Conservation (phyloP, 495 filamentous ascomycete species). For the Pseudotulostoma volvatum region DNA sequence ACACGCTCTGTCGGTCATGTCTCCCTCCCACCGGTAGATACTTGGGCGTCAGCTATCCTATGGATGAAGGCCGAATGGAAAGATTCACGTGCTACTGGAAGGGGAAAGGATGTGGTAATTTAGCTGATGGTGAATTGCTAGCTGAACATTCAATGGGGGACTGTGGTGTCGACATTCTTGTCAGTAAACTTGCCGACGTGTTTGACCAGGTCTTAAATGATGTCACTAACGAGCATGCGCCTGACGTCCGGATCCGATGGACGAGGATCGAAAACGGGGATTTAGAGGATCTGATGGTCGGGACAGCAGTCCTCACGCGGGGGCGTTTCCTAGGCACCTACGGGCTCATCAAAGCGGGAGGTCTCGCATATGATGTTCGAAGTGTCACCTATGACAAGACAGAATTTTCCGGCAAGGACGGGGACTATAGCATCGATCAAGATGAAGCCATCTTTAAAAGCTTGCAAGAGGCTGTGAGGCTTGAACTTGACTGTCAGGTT, state of each 20-base stretch:
- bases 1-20: conserved; percentile 59
- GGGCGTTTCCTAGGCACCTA: conserved; percentile 18
- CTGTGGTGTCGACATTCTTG: conserved; percentile 57
- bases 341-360: conserved; percentile 15
- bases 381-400: conserved; percentile 36
- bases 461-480: conserved; percentile 41
- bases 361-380: conserved; percentile 18
- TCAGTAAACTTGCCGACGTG: conserved; percentile 45
- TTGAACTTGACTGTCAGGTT: conserved; percentile 73
- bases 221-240: conserved; percentile 9
- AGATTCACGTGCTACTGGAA: conserved; percentile 58
- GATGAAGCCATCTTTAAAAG: conserved; percentile 37
- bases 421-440: conserved; percentile 18
- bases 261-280: conserved; percentile 1
- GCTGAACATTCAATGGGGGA: conserved; percentile 61
- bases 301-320: conserved; percentile 4
- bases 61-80: conserved; percentile 40
- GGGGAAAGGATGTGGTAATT: conserved; percentile 30
- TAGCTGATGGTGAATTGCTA: neutral
- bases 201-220: conserved; percentile 31
- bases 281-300: conserved; percentile 9
- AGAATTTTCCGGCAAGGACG: conserved; percentile 13
- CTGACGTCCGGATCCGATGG: conserved; percentile 15
- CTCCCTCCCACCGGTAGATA: conserved; percentile 47
- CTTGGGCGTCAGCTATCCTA: conserved; percentile 58